Evolutionary conservation across 2,329 filamentous ascomycete genomes (phyloP), one percentile per base, ranked within the genome.

Genomic region (Sporothrix sp.): DNA sequence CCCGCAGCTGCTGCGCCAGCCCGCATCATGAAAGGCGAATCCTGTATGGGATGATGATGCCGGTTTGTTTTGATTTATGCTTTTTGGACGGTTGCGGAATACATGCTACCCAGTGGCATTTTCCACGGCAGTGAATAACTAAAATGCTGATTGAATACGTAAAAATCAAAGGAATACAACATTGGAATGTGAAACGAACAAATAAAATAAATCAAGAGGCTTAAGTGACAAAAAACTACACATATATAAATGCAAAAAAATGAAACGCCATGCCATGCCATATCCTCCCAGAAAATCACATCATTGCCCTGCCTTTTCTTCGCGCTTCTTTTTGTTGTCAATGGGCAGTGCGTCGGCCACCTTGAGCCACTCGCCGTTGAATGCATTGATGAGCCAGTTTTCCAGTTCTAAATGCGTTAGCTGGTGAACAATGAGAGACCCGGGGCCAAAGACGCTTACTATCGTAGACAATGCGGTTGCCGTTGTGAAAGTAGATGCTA

Each of bases 361-460:
- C 64, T 77, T 79, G 53, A 91, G 71, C 88, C 91, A 97, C 66
- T 96, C 89, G 47, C 93, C 93, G 59, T 97, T 97, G 65, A 98
- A 98, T 2, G 93, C 93, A 64, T 96, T 97, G 63, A 96, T 78
- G 50, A 98, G 80, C 91, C 91, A 98, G 64, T 87, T 90, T 52
- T 75, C 82, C 28, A 95, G 66, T 68, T 88, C 85, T 89, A 54
- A 2, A n/a, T 3, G 13, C 2, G 43, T 48, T 16, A 39, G 5
- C 18, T 3, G 62, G 71, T n/a, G 56, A 42, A 59, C 25, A 27
- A 49, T 5, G 39, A 1, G 6, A 21, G 10, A 38, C 8, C 13
- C 10, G 28, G 20, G 10, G n/a, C 3, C 2, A 16, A 10, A 9
- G 10, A 7, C 5, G 28, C 88, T 76, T 71, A 94, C 88, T 94